These are phyloP conservation scores for Spergularia marina DNA, from an alignment of 148 eudicot species.

Conservation along the genomic window DNA sequence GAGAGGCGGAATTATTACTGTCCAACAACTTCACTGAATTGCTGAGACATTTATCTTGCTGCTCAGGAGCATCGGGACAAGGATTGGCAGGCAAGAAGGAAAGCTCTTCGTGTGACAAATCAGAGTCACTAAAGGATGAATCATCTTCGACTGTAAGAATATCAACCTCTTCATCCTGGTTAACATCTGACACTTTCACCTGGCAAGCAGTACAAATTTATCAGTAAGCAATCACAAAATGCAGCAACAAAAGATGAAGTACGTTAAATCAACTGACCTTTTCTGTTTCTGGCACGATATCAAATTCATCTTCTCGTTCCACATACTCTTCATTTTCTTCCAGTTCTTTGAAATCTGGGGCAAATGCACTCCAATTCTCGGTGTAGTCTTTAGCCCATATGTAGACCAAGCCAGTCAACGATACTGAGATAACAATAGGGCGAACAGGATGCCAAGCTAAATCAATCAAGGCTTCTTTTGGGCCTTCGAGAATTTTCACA, in stretches of 20 bases:
- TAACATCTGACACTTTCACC: slow-evolving; percentile 73
- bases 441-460: slow-evolving; percentile 95
- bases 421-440: slow-evolving; percentile 87
- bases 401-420: slow-evolving; percentile 76
- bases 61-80: slow-evolving; percentile 63
- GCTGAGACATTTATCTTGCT: slow-evolving; percentile 48
- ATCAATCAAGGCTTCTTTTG: slow-evolving; percentile 89
- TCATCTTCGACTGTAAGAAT: slow-evolving; percentile 71
- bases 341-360: slow-evolving; percentile 96
- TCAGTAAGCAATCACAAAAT: slow-evolving; percentile 9
- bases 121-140: slow-evolving; percentile 81
- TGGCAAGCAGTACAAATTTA: slow-evolving; percentile 22
- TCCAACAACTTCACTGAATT: slow-evolving; percentile 52
- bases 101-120: slow-evolving; percentile 79
- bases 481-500: slow-evolving; percentile 95
- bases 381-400: slow-evolving; percentile 98
- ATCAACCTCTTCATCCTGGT: slow-evolving; percentile 89
- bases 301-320: slow-evolving; percentile 96
- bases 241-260: not conserved
- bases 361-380: slow-evolving; percentile 99
- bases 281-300: slow-evolving; percentile 74
- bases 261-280: slow-evolving; percentile 41
- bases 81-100: slow-evolving; percentile 76
- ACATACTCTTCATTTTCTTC: slow-evolving; percentile 99
- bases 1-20: slow-evolving; percentile 60